phyloP scores from a whole-genome alignment of 305 asterid species.

The Solanum aculeatissimum region DNA sequence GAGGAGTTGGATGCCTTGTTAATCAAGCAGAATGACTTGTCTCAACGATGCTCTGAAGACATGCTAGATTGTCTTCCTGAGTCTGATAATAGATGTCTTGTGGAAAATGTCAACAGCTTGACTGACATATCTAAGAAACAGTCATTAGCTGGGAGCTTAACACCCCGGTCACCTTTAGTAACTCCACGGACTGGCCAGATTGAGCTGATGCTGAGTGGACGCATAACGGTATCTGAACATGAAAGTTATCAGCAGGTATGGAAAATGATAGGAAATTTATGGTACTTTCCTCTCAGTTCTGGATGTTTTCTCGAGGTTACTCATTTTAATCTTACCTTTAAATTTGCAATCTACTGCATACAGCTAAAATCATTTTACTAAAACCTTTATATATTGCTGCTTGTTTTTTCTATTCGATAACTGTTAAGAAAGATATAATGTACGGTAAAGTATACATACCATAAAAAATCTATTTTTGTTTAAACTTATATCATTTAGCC shows the following conservation, averaged over 20 bases:
- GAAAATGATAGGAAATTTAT: not conserved
- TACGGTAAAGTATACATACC: too few species aligned
- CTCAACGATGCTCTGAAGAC: conserved; percentile 40
- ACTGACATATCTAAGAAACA: conserved; percentile 36
- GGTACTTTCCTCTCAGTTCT: not conserved
- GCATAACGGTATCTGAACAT: conserved; percentile 56
- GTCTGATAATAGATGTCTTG: conserved; percentile 31
- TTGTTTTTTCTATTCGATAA: not conserved
- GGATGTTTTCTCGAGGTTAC: not conserved
- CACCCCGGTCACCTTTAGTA: conserved; percentile 85
- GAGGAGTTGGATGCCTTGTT: conserved; percentile 44
- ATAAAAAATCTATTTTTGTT: not conserved
- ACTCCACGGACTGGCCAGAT: conserved; percentile 86
- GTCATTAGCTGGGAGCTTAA: conserved; percentile 63
- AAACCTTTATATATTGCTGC: not conserved
- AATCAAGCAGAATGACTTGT: conserved; percentile 29
- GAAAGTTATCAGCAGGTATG: conserved; percentile 90
- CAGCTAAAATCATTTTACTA: not conserved
- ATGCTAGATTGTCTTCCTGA: conserved; percentile 36
- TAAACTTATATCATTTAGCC: not conserved
- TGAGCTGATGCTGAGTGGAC: conserved; percentile 63
- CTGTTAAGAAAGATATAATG: not conserved
- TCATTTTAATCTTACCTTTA: not conserved
- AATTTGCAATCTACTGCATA: not conserved
- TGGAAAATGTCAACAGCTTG: conserved; percentile 33